These are phyloP conservation scores for Rhazya stricta DNA, from an alignment of 257 asterid genomes.

Conservation along the genomic window DNA sequence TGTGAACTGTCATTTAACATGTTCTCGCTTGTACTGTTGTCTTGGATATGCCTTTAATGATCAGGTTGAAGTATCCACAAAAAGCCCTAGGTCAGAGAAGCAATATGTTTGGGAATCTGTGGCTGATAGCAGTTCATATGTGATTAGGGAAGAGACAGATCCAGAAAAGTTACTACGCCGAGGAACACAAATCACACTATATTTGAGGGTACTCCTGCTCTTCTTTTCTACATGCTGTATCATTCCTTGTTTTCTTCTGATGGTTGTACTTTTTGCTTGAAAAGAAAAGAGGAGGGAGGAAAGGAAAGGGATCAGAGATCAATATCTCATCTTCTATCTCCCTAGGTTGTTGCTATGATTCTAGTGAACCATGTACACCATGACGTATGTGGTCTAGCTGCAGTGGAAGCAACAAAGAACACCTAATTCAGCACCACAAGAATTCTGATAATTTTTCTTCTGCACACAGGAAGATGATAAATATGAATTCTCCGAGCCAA, in stretches of 20 bases:
- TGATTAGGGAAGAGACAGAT: constrained; percentile 76
- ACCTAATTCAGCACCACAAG: background rate
- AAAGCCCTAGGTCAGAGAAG: constrained; percentile 92
- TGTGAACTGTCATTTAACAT: background rate
- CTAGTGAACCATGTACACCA: background rate
- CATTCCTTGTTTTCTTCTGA: background rate
- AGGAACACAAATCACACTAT: constrained; percentile 95
- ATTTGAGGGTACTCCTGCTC: constrained; percentile 53
- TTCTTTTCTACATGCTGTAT: background rate
- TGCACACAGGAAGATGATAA: constrained; percentile 82
- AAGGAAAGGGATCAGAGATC: background rate
- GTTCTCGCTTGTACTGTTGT: constrained; percentile 16
- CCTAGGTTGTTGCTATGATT: background rate
- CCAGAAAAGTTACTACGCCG: constrained; percentile 57
- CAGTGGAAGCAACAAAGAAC: background rate
- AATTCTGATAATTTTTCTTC: constrained; percentile 5
- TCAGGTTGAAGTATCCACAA: constrained; percentile 91
- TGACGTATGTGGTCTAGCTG: background rate
- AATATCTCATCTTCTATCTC: background rate
- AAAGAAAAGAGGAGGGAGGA: background rate
- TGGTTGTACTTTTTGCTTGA: background rate
- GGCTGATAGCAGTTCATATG: constrained; percentile 89
- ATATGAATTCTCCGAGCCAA: constrained; percentile 83
- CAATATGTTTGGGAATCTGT: constrained; percentile 89
- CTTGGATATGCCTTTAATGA: background rate